Evolutionary conservation across 2,329 filamentous ascomycete species (phyloP).

Genomic region (Alternaria sp.): DNA sequence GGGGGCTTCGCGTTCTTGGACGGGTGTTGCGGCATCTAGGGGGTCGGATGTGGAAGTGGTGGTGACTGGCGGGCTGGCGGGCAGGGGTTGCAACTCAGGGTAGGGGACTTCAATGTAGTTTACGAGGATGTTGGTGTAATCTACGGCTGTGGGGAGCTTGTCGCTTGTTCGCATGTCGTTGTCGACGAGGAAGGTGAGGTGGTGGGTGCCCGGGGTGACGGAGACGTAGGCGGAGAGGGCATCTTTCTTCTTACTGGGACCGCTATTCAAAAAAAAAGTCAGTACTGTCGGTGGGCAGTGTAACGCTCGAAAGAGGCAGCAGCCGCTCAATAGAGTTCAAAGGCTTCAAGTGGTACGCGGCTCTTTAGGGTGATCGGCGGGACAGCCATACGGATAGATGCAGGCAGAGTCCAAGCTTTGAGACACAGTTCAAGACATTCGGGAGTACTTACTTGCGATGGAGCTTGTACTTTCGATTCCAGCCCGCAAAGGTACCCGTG

Average conservation of each 20-base stretch:
- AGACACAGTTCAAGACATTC: conserved; percentile 9
- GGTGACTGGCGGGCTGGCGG: conserved; percentile 23
- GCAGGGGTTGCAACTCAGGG: conserved; percentile 65
- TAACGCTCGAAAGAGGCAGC: conserved; percentile 36
- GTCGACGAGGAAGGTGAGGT: conserved; percentile 95
- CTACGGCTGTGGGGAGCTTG: conserved; percentile 89
- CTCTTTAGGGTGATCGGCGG: too few relatives aligned
- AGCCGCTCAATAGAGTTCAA: neutral
- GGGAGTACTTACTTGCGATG: conserved; percentile 75
- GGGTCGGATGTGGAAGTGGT: conserved; percentile 22
- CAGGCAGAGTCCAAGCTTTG: too few relatives aligned
- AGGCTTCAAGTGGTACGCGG: too few relatives aligned
- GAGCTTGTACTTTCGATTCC: conserved; percentile 92
- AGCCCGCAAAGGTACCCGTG: conserved; percentile 95
- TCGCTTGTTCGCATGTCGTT: conserved; percentile 90
- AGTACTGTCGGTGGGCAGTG: conserved; percentile 43
- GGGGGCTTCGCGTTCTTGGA: conserved; percentile 39
- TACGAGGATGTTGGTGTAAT: conserved; percentile 96
- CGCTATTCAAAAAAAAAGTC: conserved; percentile 42
- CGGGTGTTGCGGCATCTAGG: conserved; percentile 33
- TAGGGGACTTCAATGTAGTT: conserved; percentile 96
- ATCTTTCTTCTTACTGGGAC: conserved; percentile 58
- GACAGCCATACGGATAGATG: too few relatives aligned
- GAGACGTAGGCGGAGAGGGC: conserved; percentile 80
- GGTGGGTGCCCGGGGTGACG: conserved; percentile 91